Percentiles rank a stretch among this genome's conserved stretches.
phyloP scores from a whole-genome alignment of 2,329 filamentous ascomycete species.

The Trichoderma sp. region DNA sequence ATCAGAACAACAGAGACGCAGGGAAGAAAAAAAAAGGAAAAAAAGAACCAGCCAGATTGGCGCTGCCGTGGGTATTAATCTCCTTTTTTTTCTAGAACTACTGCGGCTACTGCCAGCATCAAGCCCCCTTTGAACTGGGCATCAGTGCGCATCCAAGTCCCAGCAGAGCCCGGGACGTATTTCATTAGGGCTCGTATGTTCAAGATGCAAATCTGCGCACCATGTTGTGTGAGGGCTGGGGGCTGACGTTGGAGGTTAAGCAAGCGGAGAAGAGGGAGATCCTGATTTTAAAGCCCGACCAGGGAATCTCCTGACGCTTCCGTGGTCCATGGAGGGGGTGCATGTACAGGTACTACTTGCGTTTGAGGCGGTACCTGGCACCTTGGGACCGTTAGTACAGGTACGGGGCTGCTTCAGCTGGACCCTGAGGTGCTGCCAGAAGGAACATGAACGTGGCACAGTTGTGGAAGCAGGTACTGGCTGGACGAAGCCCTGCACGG shows the following conservation, averaged over 20 bases:
- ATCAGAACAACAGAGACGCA: not conserved
- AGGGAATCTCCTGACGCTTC: slow-evolving; percentile 12
- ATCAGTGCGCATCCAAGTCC: not conserved
- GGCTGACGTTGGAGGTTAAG: not conserved
- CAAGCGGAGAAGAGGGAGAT: slow-evolving; percentile 11
- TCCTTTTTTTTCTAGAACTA: not conserved
- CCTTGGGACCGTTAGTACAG: no score
- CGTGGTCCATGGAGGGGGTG: no score
- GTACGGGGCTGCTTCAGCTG: not conserved
- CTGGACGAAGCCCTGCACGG: slow-evolving; percentile 1
- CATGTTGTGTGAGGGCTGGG: not conserved
- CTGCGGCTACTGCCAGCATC: not conserved
- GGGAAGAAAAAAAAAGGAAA: not conserved
- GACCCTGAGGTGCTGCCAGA: not conserved
- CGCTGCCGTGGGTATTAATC: slow-evolving; percentile 7
- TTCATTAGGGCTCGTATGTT: not conserved
- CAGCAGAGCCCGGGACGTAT: not conserved
- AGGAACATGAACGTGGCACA: slow-evolving; percentile 14
- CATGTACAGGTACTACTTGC: not conserved
- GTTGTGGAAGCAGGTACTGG: slow-evolving; percentile 8
- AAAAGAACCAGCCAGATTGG: not conserved
- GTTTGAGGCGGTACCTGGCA: not conserved
- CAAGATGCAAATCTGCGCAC: slow-evolving; percentile 17
- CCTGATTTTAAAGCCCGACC: slow-evolving; percentile 14
- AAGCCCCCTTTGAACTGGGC: slow-evolving; percentile 7